Evolutionary conservation across 306 rosid genomes (phyloP).

Genomic region (Cicer pinnatifidum): DNA sequence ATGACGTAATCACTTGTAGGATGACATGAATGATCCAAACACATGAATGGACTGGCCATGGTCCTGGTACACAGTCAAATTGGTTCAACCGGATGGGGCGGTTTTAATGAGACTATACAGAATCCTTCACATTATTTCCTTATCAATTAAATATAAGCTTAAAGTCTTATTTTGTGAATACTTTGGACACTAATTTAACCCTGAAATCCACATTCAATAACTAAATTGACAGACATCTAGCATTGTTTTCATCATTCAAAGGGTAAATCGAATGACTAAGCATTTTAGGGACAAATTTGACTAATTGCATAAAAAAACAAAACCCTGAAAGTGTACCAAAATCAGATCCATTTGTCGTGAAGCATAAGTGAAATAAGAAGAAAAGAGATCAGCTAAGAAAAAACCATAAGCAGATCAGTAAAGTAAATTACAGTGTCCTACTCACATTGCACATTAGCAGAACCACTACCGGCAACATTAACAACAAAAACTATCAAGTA

Average conservation of each 20-base stretch:
- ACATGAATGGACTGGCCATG: neutral
- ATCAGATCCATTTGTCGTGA: slow-evolving; percentile 38
- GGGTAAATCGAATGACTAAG: neutral
- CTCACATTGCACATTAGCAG: neutral
- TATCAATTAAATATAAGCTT: neutral
- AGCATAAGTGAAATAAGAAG: neutral
- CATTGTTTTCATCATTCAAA: neutral
- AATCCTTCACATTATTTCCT: slow-evolving; percentile 1
- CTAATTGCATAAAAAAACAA: neutral
- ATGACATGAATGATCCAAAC: neutral
- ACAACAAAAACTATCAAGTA: neutral
- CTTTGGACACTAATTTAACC: neutral
- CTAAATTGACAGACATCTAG: neutral
- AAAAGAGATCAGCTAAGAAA: slow-evolving; percentile 11
- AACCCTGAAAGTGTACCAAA: slow-evolving; percentile 7
- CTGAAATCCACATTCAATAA: neutral
- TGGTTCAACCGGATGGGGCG: neutral
- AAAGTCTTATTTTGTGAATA: neutral
- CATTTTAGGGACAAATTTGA: neutral
- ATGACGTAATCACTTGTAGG: neutral
- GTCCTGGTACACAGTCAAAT: neutral
- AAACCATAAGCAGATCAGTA: slow-evolving; percentile 3
- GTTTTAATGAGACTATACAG: neutral
- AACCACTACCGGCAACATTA: slow-evolving; percentile 3
- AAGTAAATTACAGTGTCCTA: slow-evolving; percentile 3